A percentile compares a stretch with the other conserved stretches of the same genome.
These are phyloP conservation scores for Leccinum boreale DNA, from an alignment of 768 basidiomycete species.

Conservation along the genomic window DNA sequence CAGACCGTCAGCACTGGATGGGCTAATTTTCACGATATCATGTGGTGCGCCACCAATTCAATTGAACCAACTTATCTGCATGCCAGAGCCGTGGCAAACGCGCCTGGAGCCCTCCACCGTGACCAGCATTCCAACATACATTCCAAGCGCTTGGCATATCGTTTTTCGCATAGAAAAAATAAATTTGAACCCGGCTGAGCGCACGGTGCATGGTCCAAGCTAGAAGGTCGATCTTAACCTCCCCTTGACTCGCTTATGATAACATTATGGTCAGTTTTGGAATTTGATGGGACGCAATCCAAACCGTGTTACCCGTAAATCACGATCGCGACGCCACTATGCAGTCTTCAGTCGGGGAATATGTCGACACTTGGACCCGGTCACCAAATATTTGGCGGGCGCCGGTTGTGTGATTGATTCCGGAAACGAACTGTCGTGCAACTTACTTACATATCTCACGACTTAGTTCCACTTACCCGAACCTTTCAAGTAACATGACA, in stretches of 20 bases:
- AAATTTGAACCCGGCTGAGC: background rate
- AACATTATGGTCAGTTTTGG: background rate
- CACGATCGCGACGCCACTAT: background rate
- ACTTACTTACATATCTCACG: background rate
- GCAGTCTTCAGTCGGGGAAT: background rate
- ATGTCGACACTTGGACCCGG: background rate
- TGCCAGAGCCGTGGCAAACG: background rate
- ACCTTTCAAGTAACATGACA: conserved; percentile 6
- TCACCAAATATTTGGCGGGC: conserved; percentile 7
- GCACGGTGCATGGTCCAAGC: background rate
- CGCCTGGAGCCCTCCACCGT: background rate
- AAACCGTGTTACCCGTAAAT: background rate
- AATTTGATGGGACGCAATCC: background rate
- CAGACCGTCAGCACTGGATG: background rate
- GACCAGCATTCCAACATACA: background rate
- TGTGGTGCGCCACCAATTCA: background rate
- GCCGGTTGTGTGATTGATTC: background rate
- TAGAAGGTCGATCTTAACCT: background rate
- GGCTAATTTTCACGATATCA: background rate
- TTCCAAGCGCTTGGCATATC: background rate
- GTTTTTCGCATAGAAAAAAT: background rate
- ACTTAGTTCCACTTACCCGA: conserved; percentile 4
- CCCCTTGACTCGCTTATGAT: background rate
- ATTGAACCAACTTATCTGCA: background rate
- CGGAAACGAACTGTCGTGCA: conserved; percentile 11